A percentile compares a stretch with the other conserved stretches of the same genome.
Conservation (phyloP, 169 alveolate genomes). For the Theileria orientalis region DNA sequence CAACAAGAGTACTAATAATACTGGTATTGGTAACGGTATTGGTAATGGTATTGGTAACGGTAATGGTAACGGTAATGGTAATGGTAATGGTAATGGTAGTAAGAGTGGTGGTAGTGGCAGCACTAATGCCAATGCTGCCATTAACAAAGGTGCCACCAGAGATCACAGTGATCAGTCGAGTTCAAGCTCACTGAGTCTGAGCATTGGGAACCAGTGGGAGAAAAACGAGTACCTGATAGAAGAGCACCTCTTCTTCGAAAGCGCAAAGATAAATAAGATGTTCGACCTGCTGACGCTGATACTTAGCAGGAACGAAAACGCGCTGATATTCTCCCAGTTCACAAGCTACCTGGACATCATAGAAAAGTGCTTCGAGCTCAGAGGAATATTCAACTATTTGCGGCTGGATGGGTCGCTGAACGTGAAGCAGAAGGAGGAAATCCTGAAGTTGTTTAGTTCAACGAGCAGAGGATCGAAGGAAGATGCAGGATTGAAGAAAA, state of each 20-base stretch:
- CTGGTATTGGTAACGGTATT: neutral
- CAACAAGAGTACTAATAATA: neutral
- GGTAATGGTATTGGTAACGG: neutral
- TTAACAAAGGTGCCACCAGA: neutral
- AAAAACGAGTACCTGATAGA: constrained; percentile 60
- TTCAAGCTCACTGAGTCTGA: constrained; percentile 36
- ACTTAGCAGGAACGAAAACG: constrained; percentile 75
- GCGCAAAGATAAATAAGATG: constrained; percentile 69
- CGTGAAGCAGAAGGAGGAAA: constrained; percentile 1
- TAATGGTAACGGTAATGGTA: neutral
- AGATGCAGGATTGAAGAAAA: no score
- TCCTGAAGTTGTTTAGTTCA: constrained; percentile 19
- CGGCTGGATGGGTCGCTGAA: constrained; percentile 51
- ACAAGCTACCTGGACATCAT: constrained; percentile 87
- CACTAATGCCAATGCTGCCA: neutral
- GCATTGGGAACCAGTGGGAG: no score
- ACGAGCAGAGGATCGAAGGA: neutral
- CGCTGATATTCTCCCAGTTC: constrained; percentile 90
- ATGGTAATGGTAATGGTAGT: neutral
- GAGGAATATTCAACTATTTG: neutral
- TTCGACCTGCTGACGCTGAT: constrained; percentile 65
- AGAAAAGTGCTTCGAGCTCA: constrained; percentile 76
- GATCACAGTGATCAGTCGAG: neutral
- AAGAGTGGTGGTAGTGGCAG: no score
- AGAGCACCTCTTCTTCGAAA: constrained; percentile 61